Evolutionary conservation across 331 rosid species (phyloP).

Genomic region (Rosa hybrid): DNA sequence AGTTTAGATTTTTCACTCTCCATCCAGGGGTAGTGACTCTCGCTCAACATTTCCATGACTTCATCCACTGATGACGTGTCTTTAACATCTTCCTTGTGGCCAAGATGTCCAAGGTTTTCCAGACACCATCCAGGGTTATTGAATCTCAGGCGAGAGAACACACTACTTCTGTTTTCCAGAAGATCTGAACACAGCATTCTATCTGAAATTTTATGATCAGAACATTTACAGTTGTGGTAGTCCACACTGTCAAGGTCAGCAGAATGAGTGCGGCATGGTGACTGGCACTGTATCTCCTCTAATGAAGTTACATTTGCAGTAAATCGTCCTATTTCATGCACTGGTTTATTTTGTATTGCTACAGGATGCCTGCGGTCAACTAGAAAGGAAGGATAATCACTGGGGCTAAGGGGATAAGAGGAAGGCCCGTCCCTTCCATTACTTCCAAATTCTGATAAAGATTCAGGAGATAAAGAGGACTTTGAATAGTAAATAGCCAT

Average conservation of each 20-base stretch:
- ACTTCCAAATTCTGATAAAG: slow-evolving; percentile 33
- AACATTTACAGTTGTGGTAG: slow-evolving; percentile 11
- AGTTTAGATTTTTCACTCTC: slow-evolving; percentile 33
- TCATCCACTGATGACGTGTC: slow-evolving; percentile 47
- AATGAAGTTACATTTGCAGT: slow-evolving; percentile 19
- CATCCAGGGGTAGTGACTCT: slow-evolving; percentile 25
- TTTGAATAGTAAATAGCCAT: slow-evolving; percentile 23
- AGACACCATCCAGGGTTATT: slow-evolving; percentile 19
- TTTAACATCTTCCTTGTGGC: slow-evolving; percentile 20
- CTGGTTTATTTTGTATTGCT: slow-evolving; percentile 31
- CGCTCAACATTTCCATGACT: slow-evolving; percentile 50
- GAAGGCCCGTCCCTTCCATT: slow-evolving; percentile 30
- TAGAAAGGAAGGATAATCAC: slow-evolving; percentile 20
- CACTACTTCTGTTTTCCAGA: slow-evolving; percentile 42
- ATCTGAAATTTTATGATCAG: slow-evolving; percentile 29
- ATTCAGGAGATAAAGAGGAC: slow-evolving; percentile 20
- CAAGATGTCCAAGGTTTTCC: not conserved
- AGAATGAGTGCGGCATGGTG: not conserved
- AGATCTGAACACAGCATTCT: slow-evolving; percentile 26
- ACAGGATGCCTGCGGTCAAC: slow-evolving; percentile 22
- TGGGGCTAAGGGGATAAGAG: slow-evolving; percentile 15
- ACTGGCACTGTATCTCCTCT: slow-evolving; percentile 19
- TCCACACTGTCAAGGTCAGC: not conserved
- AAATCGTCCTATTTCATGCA: slow-evolving; percentile 29
- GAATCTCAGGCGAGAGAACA: slow-evolving; percentile 63